These are phyloP conservation scores for Mycogone perniciosa DNA, from an alignment of 2,329 filamentous ascomycete species.

Conservation along the genomic window DNA sequence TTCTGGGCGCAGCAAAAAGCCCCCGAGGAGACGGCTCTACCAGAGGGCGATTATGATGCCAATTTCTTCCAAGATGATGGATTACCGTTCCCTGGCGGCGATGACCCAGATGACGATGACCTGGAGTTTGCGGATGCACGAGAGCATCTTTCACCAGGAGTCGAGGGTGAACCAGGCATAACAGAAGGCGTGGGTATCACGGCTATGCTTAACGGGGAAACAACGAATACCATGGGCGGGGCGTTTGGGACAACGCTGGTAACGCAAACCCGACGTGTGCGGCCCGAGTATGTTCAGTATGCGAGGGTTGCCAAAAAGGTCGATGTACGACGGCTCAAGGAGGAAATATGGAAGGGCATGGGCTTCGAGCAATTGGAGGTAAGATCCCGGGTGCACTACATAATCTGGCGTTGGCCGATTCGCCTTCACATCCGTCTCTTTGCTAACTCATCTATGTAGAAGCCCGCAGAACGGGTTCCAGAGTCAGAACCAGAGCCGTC, in stretches of 20 bases:
- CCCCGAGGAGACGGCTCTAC: constrained; percentile 52
- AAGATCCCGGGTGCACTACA: constrained; percentile 21
- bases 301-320: constrained; percentile 66
- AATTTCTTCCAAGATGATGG: constrained; percentile 95
- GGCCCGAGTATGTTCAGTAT: constrained; percentile 66
- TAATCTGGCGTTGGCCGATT: not conserved
- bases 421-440: not conserved
- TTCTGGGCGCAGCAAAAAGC: constrained; percentile 81
- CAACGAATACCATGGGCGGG: constrained; percentile 35
- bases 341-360: constrained; percentile 65
- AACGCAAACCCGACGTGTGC: constrained; percentile 54
- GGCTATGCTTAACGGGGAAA: constrained; percentile 45
- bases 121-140: constrained; percentile 72
- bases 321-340: constrained; percentile 61
- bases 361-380: constrained; percentile 48
- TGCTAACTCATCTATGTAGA: constrained; percentile 2
- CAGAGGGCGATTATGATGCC: constrained; percentile 82
- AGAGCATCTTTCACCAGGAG: constrained; percentile 68
- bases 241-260: constrained; percentile 63
- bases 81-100: constrained; percentile 58
- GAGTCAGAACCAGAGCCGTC: constrained; percentile 26
- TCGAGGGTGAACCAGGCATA: constrained; percentile 43
- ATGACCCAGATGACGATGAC: constrained; percentile 60
- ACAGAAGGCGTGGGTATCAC: constrained; percentile 44
- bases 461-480: constrained; percentile 15